Conservation (phyloP, 2,329 filamentous ascomycete species). For the Diaporthe ilicicola region DNA sequence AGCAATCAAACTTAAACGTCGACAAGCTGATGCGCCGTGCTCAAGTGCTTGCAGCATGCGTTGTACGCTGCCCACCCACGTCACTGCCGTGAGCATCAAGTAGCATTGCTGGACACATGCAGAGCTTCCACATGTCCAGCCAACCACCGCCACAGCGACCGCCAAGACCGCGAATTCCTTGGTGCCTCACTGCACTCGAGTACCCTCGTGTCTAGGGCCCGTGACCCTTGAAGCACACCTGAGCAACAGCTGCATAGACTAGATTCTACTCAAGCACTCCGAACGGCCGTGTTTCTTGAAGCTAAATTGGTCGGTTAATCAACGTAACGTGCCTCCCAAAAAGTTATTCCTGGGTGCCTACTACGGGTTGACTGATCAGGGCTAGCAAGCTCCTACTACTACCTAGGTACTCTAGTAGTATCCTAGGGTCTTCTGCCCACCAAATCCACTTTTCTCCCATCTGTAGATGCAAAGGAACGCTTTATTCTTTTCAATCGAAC, state of each 20-base stretch:
- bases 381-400: too few relatives aligned
- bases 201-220: conserved; percentile 1
- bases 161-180: conserved; percentile 11
- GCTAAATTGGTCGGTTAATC: too few relatives aligned
- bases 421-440: too few relatives aligned
- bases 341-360: too few relatives aligned
- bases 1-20: not conserved
- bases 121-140: not conserved
- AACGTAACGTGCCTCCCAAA: too few relatives aligned
- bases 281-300: too few relatives aligned
- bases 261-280: too few relatives aligned
- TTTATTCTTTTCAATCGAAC: too few relatives aligned
- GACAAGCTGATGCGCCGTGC: not conserved
- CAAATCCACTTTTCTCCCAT: too few relatives aligned
- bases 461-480: too few relatives aligned
- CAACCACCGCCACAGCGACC: not conserved
- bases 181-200: not conserved
- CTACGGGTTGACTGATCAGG: too few relatives aligned
- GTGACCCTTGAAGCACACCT: not conserved
- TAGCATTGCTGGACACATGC: not conserved
- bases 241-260: not conserved
- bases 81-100: not conserved
- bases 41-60: not conserved
- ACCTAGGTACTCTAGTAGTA: too few relatives aligned
- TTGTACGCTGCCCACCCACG: not conserved